Percentiles rank a stretch among this genome's conserved stretches.
Conservation (phyloP, 768 basidiomycete species). For the Lentinula edodes region DNA sequence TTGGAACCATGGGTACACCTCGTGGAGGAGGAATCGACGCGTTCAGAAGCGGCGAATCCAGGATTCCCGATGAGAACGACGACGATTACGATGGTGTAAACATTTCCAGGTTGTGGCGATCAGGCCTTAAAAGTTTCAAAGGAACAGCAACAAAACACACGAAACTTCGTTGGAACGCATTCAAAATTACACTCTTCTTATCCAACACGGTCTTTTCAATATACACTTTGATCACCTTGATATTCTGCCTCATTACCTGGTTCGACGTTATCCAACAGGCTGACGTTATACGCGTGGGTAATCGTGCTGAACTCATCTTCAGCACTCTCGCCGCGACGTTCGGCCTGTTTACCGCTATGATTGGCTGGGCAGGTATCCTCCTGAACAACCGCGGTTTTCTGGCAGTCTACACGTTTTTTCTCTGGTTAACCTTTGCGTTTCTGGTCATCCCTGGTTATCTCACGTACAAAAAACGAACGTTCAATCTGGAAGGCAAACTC, state of each 20-base stretch:
- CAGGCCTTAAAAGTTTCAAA: not conserved
- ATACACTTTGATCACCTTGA: conserved; percentile 58
- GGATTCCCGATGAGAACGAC: conserved; percentile 47
- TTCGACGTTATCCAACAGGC: conserved; percentile 67
- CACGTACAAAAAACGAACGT: conserved; percentile 59
- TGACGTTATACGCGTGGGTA: conserved; percentile 69
- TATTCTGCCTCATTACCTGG: conserved; percentile 71
- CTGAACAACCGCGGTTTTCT: conserved; percentile 83
- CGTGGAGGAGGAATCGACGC: conserved; percentile 67
- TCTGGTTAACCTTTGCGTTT: conserved; percentile 70
- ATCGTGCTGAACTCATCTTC: conserved; percentile 59
- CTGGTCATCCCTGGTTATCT: conserved; percentile 74
- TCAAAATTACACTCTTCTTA: conserved; percentile 76
- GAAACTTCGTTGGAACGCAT: conserved; percentile 68
- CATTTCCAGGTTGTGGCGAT: conserved; percentile 14
- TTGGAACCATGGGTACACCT: conserved; percentile 42
- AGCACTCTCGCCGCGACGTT: conserved; percentile 62
- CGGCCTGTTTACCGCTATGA: conserved; percentile 57
- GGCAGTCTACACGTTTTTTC: conserved; percentile 68
- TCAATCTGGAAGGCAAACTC: conserved; percentile 70
- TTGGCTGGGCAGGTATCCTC: conserved; percentile 76
- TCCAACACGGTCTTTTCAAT: conserved; percentile 56
- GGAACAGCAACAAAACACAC: conserved; percentile 21
- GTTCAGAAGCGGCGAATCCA: conserved; percentile 43
- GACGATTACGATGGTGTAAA: conserved; percentile 53